Evolutionary conservation across 208 protist genomes (phyloP).

Genomic region (Crithidia sp.): DNA sequence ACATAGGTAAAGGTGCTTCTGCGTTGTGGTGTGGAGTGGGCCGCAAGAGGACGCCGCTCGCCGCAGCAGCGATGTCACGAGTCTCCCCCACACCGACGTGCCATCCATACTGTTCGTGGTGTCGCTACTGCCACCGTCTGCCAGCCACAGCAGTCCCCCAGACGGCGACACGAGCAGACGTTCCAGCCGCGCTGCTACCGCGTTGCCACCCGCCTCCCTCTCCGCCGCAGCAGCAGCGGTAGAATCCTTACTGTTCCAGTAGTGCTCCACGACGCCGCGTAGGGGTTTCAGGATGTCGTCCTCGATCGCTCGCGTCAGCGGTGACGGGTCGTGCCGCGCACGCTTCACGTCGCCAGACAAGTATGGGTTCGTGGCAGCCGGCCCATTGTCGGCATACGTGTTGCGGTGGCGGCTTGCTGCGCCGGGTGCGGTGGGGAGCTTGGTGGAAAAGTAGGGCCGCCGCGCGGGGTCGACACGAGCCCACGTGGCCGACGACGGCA

Average conservation of each 20-base stretch:
- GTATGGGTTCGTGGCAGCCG: conserved; percentile 4
- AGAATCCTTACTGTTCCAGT: conserved; percentile 23
- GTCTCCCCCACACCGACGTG: conserved; percentile 6
- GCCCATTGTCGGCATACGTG: conserved; percentile 12
- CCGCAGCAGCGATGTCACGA: not conserved
- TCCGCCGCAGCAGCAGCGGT: not conserved
- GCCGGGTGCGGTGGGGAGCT: not conserved
- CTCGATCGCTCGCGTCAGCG: conserved; percentile 14
- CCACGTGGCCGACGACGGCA: conserved; percentile 28
- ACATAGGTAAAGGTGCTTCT: conserved; percentile 27
- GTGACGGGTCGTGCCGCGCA: not conserved
- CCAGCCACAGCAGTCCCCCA: conserved; percentile 21
- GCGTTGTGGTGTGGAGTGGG: too few species aligned
- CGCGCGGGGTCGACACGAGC: conserved; percentile 32
- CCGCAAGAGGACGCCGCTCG: too few species aligned
- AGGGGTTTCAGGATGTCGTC: conserved; percentile 47
- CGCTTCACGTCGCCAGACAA: not conserved
- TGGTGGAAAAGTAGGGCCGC: conserved; percentile 30
- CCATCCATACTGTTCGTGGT: not conserved
- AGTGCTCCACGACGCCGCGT: conserved; percentile 54
- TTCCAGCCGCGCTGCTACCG: conserved; percentile 10
- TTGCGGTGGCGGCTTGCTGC: conserved; percentile 13
- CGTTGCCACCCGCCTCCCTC: not conserved
- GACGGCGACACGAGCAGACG: conserved; percentile 14
- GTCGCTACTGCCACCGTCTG: not conserved